A percentile compares a stretch with the other conserved stretches of the same genome.
Evolutionary conservation across 2,329 filamentous ascomycete genomes (phyloP).

Genomic region (Aspergillus aculeatus): DNA sequence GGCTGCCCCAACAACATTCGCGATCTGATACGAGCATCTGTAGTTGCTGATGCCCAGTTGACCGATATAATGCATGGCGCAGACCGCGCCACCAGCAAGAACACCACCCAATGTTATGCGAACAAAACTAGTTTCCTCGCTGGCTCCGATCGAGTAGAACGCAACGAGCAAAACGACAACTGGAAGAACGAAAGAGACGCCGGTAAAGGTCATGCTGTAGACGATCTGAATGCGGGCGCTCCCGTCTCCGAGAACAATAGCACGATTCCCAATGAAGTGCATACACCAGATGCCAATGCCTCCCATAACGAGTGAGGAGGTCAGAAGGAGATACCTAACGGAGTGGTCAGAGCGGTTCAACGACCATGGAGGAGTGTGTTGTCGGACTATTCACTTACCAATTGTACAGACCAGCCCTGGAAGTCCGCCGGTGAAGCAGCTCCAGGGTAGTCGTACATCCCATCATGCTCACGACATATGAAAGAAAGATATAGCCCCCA

Average conservation of each 20-base stretch:
- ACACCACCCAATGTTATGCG: constrained; percentile 63
- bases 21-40: constrained; percentile 58
- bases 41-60: constrained; percentile 82
- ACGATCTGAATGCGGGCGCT: constrained; percentile 64
- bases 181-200: constrained; percentile 76
- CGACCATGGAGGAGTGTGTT: too few species aligned
- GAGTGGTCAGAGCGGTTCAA: not conserved
- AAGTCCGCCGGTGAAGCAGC: constrained; percentile 73
- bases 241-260: constrained; percentile 68
- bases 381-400: constrained; percentile 51
- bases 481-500: constrained; percentile 66
- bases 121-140: constrained; percentile 57
- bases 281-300: constrained; percentile 74
- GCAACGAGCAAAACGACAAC: constrained; percentile 71
- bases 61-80: constrained; percentile 86
- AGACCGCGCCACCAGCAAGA: constrained; percentile 71
- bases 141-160: constrained; percentile 67
- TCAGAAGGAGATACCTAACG: constrained; percentile 61
- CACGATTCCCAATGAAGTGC: constrained; percentile 82
- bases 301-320: constrained; percentile 69
- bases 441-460: constrained; percentile 79
- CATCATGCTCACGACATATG: constrained; percentile 68
- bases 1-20: constrained; percentile 65
- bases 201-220: constrained; percentile 71
- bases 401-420: constrained; percentile 66